phyloP scores from a whole-genome alignment of 192 early-diverging fungal genomes.

The Allomyces arbusculus region DNA sequence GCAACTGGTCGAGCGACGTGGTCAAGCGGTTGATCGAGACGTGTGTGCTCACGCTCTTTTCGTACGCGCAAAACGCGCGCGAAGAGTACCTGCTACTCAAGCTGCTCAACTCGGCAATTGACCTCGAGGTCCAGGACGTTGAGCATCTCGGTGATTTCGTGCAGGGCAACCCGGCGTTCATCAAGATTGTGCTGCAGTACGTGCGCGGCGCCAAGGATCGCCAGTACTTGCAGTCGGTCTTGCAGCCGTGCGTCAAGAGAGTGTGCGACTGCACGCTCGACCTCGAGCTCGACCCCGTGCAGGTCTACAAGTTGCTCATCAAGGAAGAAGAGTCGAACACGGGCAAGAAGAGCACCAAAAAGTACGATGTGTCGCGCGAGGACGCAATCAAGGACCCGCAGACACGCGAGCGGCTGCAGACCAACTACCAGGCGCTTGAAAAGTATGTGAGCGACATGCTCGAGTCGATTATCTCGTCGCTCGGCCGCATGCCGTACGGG shows the following conservation, averaged over 20 bases:
- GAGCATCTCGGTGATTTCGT: slow-evolving; percentile 71
- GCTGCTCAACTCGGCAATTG: slow-evolving; percentile 74
- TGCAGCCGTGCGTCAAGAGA: slow-evolving; percentile 59
- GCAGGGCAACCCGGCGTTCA: slow-evolving; percentile 87
- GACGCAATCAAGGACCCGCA: slow-evolving; percentile 69
- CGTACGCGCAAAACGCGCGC: slow-evolving; percentile 87
- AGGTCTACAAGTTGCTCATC: slow-evolving; percentile 70
- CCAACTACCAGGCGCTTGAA: slow-evolving; percentile 53
- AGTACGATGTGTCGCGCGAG: slow-evolving; percentile 54
- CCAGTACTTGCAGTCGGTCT: slow-evolving; percentile 64
- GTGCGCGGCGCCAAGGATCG: slow-evolving; percentile 75
- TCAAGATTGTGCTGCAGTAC: slow-evolving; percentile 89
- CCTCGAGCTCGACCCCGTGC: slow-evolving; percentile 73
- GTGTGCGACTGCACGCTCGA: slow-evolving; percentile 64
- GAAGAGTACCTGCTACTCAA: slow-evolving; percentile 93
- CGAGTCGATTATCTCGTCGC: slow-evolving; percentile 52
- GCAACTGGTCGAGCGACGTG: slow-evolving; percentile 44
- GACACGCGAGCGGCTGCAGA: slow-evolving; percentile 39
- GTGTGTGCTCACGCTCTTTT: slow-evolving; percentile 78
- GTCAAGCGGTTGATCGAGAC: slow-evolving; percentile 70
- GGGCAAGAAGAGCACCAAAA: slow-evolving; percentile 52
- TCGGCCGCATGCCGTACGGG: slow-evolving; percentile 78
- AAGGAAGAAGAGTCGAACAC: slow-evolving; percentile 76
- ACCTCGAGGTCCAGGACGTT: slow-evolving; percentile 73
- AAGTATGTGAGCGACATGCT: slow-evolving; percentile 71